A percentile compares a stretch with the other conserved stretches of the same genome.
phyloP scores from a whole-genome alignment of 345 rosid species.

The Excoecaria agallocha region DNA sequence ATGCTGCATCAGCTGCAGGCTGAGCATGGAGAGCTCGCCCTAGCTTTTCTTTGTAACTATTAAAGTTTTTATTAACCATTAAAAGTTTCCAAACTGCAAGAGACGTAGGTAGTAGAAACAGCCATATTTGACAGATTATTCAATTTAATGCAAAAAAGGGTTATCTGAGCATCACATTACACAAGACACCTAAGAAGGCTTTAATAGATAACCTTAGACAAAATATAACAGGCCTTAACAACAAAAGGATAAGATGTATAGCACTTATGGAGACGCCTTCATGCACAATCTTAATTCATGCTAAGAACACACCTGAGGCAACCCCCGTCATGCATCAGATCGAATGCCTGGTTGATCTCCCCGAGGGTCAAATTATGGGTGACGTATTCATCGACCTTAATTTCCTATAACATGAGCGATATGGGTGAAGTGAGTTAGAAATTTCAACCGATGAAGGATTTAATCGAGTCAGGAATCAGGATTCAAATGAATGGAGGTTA shows the following conservation, averaged over 20 bases:
- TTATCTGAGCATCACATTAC: not conserved
- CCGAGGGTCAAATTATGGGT: constrained; percentile 54
- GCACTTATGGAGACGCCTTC: not conserved
- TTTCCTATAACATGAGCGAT: constrained; percentile 41
- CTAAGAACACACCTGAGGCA: constrained; percentile 94
- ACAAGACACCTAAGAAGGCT: not conserved
- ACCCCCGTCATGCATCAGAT: constrained; percentile 80
- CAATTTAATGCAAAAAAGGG: not conserved
- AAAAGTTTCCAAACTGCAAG: not conserved
- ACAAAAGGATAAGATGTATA: constrained; percentile 12
- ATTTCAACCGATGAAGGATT: not conserved
- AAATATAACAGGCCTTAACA: not conserved
- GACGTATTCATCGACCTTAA: constrained; percentile 69
- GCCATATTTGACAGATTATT: not conserved
- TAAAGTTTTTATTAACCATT: no score
- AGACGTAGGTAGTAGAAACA: not conserved
- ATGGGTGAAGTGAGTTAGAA: not conserved
- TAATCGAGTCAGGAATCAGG: not conserved
- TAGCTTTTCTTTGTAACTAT: no score
- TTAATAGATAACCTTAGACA: not conserved
- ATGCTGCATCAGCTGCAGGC: no score
- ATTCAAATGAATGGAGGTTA: not conserved
- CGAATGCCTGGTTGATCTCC: constrained; percentile 83
- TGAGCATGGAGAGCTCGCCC: no score
- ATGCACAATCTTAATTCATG: constrained; percentile 19